Conservation (phyloP, 441 rosid species). For the Kokia cookei region DNA sequence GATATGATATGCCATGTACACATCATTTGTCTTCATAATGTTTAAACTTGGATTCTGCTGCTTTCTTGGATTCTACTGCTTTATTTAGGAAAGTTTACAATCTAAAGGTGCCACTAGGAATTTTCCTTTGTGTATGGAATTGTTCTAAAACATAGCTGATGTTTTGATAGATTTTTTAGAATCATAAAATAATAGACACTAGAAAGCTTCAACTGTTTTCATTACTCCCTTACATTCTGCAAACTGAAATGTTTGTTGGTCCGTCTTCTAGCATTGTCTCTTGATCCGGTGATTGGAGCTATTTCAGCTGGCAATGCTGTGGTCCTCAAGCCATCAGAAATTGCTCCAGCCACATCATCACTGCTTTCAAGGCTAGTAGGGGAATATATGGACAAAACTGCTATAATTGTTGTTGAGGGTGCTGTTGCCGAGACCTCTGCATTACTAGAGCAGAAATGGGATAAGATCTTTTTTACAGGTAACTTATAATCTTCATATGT, state of each 20-base stretch:
- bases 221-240: background rate
- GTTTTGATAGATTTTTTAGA: background rate
- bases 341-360: slow-evolving; percentile 56
- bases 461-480: slow-evolving; percentile 73
- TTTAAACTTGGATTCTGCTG: background rate
- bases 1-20: background rate
- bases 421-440: slow-evolving; percentile 50
- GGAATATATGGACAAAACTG: slow-evolving; percentile 40
- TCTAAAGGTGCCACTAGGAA: background rate
- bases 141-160: background rate
- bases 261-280: slow-evolving; percentile 42
- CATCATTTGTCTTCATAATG: background rate
- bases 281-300: slow-evolving; percentile 70
- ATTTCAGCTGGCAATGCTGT: slow-evolving; percentile 72
- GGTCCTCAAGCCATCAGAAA: slow-evolving; percentile 67
- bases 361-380: slow-evolving; percentile 35
- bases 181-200: background rate
- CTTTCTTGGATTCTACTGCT: background rate
- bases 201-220: background rate
- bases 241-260: background rate
- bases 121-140: background rate
- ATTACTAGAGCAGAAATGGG: slow-evolving; percentile 62
- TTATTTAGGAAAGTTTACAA: background rate
- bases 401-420: slow-evolving; percentile 53
- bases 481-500: background rate